These are phyloP conservation scores for Pyrrhoderma noxium DNA, from an alignment of 1,284 basidiomycete genomes.

Conservation along the genomic window DNA sequence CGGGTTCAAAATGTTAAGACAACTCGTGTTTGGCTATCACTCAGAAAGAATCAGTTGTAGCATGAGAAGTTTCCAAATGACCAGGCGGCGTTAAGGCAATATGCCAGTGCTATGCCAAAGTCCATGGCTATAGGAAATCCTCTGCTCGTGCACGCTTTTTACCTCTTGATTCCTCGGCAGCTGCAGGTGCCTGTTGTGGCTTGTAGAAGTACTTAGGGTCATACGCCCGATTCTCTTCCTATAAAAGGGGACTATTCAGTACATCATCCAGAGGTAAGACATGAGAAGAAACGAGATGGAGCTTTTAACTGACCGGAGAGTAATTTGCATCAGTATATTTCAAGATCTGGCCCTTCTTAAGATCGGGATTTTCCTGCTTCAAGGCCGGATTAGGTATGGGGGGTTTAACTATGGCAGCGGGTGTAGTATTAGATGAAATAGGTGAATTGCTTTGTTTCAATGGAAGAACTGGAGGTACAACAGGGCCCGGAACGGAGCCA, in stretches of 20 bases:
- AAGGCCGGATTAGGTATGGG: slow-evolving; percentile 50
- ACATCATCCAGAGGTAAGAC: not conserved
- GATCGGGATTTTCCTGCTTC: slow-evolving; percentile 58
- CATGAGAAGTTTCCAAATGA: not conserved
- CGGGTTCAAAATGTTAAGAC: not conserved
- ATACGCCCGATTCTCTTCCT: slow-evolving; percentile 80
- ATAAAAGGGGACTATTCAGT: slow-evolving; percentile 11
- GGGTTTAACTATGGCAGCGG: slow-evolving; percentile 33
- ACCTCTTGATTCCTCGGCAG: slow-evolving; percentile 53
- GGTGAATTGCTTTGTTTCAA: slow-evolving; percentile 5
- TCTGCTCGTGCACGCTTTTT: slow-evolving; percentile 74
- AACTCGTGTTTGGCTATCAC: too few relatives aligned
- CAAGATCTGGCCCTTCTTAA: slow-evolving; percentile 72
- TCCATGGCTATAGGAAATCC: slow-evolving; percentile 51
- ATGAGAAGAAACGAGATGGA: slow-evolving; percentile 19
- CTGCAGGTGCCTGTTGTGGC: slow-evolving; percentile 23
- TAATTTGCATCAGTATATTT: slow-evolving; percentile 75
- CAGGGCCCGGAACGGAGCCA: not conserved
- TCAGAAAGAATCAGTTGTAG: not conserved
- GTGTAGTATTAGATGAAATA: slow-evolving; percentile 20
- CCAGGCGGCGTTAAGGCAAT: slow-evolving; percentile 6
- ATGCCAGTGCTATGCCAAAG: not conserved
- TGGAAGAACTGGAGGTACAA: not conserved
- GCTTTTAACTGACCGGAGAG: slow-evolving; percentile 45
- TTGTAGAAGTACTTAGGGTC: slow-evolving; percentile 65